Evolutionary conservation across 768 basidiomycete species (phyloP).

Genomic region (Suillus plorans): DNA sequence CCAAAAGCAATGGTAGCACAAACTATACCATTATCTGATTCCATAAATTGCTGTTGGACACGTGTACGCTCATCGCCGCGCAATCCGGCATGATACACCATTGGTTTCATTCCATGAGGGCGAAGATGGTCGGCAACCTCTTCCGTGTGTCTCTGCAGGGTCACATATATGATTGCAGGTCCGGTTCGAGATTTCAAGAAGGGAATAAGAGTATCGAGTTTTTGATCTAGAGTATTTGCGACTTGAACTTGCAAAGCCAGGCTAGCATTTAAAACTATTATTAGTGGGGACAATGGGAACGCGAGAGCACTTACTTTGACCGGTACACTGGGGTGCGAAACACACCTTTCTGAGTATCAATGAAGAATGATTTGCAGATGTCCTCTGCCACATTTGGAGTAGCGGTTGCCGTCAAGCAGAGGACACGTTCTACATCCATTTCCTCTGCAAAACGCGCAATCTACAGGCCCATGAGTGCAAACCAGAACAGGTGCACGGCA

Average conservation of each 20-base stretch:
- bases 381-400: constrained; percentile 41
- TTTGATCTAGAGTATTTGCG: constrained; percentile 31
- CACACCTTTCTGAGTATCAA: constrained; percentile 37
- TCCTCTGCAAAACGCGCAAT: constrained; percentile 49
- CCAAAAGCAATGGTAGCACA: constrained; percentile 47
- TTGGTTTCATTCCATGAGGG: constrained; percentile 26
- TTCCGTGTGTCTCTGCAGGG: constrained; percentile 41
- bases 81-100: constrained; percentile 46
- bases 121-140: constrained; percentile 33
- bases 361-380: constrained; percentile 44
- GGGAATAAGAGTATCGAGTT: constrained; percentile 36
- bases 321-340: constrained; percentile 46
- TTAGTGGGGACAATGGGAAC: not conserved
- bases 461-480: constrained; percentile 27
- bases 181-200: constrained; percentile 36
- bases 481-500: constrained; percentile 8
- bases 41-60: constrained; percentile 42
- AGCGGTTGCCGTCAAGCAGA: constrained; percentile 48
- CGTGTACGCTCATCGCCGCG: constrained; percentile 32
- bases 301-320: constrained; percentile 34
- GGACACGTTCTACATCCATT: constrained; percentile 41
- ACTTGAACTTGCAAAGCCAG: constrained; percentile 37
- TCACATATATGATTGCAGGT: constrained; percentile 47
- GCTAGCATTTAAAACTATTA: constrained; percentile 18
- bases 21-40: constrained; percentile 36